Evolutionary conservation across 768 basidiomycete species (phyloP).

Genomic region (Neoboletus brunneissimus): DNA sequence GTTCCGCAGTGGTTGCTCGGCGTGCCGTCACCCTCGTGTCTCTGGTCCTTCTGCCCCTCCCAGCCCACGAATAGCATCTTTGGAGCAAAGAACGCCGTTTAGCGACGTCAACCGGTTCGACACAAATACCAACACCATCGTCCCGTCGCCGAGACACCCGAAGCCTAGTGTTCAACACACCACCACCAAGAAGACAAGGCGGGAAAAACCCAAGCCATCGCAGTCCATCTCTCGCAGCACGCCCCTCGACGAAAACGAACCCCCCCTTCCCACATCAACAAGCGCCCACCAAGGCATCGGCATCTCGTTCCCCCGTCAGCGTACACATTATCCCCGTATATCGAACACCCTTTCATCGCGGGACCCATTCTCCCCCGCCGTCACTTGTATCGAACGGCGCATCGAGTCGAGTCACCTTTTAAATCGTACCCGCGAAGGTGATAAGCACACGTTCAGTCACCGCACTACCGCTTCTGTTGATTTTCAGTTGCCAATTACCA

Average conservation of each 20-base stretch:
- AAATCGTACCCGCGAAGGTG: conserved; percentile 12
- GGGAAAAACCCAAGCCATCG: background rate
- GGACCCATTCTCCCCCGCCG: background rate
- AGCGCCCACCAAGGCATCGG: conserved; percentile 1
- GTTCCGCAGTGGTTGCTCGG: conserved; percentile 30
- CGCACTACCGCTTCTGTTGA: conserved; percentile 19
- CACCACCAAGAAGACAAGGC: conserved; percentile 7
- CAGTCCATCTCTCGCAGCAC: background rate
- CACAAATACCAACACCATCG: background rate
- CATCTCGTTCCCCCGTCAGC: conserved; percentile 16
- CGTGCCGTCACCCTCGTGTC: conserved; percentile 24
- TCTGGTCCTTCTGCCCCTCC: conserved; percentile 12
- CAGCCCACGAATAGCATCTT: conserved; percentile 1
- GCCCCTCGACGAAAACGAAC: conserved; percentile 21
- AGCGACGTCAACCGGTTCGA: background rate
- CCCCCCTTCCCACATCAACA: conserved; percentile 1
- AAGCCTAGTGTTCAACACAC: background rate
- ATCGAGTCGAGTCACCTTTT: background rate
- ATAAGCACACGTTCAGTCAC: conserved; percentile 13
- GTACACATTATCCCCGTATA: conserved; percentile 8
- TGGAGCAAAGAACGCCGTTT: background rate
- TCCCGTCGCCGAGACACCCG: background rate
- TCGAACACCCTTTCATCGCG: conserved; percentile 7
- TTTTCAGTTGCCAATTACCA: conserved; percentile 11
- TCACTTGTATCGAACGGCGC: conserved; percentile 5